Evolutionary conservation across 495 filamentous ascomycete genomes (phyloP).

Genomic region (Aspergillus diversus): DNA sequence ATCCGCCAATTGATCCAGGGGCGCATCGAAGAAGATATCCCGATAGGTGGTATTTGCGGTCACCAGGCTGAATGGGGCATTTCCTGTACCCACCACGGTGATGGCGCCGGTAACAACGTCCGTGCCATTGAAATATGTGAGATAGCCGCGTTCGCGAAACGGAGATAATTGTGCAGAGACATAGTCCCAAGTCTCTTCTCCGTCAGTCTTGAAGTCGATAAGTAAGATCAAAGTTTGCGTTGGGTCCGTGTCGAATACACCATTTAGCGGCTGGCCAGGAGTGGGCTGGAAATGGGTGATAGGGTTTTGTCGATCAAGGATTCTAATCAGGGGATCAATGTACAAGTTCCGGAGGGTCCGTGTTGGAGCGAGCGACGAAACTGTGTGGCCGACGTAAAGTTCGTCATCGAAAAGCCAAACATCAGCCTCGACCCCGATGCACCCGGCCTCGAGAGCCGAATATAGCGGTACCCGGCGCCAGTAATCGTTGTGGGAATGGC

Average conservation of each 20-base stretch:
- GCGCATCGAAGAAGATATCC: conserved; percentile 68
- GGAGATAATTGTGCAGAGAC: conserved; percentile 66
- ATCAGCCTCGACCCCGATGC: conserved; percentile 78
- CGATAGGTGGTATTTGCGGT: conserved; percentile 49
- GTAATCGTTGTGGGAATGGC: conserved; percentile 88
- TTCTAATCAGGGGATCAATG: conserved; percentile 54
- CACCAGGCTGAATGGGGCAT: conserved; percentile 70
- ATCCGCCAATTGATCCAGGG: conserved; percentile 46
- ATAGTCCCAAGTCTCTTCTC: conserved; percentile 48
- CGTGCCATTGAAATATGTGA: conserved; percentile 60
- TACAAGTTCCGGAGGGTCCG: conserved; percentile 60
- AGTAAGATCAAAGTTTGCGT: conserved; percentile 66
- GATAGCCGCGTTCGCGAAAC: conserved; percentile 65
- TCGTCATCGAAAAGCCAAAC: conserved; percentile 80
- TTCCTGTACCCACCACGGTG: conserved; percentile 81
- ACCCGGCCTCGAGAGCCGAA: conserved; percentile 67
- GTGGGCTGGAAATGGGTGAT: conserved; percentile 35
- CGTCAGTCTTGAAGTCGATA: conserved; percentile 71
- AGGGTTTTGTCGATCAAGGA: conserved; percentile 57
- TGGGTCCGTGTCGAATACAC: conserved; percentile 56
- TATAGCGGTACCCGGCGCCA: conserved; percentile 75
- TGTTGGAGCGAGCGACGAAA: conserved; percentile 45
- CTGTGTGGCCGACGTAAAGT: conserved; percentile 62
- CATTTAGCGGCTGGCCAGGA: conserved; percentile 30
- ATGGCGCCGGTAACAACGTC: conserved; percentile 57